Conservation (phyloP, 371 early-diverging fungal species). For the Rhizopus sp. region DNA sequence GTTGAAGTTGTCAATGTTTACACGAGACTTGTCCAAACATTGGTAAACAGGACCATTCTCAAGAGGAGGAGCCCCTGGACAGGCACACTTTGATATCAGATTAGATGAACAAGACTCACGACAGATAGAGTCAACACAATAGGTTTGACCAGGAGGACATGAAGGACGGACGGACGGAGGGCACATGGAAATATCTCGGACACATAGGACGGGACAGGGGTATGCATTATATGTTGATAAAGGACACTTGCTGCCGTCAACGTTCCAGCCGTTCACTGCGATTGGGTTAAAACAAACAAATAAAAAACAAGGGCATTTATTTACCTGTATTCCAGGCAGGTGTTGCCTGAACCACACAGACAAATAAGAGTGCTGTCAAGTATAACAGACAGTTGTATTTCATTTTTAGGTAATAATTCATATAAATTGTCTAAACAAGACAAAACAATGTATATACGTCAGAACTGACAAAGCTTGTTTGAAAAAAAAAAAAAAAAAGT, state of each 20-base stretch:
- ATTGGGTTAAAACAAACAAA: background rate
- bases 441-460: background rate
- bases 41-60: conserved; percentile 24
- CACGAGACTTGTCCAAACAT: conserved; percentile 21
- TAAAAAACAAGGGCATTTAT: background rate
- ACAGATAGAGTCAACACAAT: conserved; percentile 57
- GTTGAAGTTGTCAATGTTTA: conserved; percentile 46
- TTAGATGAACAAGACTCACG: conserved; percentile 32
- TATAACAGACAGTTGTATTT: background rate
- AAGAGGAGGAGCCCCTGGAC: conserved; percentile 37
- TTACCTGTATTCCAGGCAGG: conserved; percentile 12
- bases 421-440: background rate
- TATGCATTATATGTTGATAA: conserved; percentile 38
- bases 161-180: conserved; percentile 25
- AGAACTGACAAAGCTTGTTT: no score
- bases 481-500: conserved; percentile 3
- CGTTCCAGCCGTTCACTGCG: conserved; percentile 51
- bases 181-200: conserved; percentile 38
- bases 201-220: conserved; percentile 55
- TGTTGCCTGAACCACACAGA: conserved; percentile 4
- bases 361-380: background rate
- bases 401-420: background rate
- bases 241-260: conserved; percentile 51
- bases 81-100: conserved; percentile 34
- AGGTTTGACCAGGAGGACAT: conserved; percentile 46